phyloP scores from a whole-genome alignment of 164 flowering plant species.

The Dillenia turbinata region DNA sequence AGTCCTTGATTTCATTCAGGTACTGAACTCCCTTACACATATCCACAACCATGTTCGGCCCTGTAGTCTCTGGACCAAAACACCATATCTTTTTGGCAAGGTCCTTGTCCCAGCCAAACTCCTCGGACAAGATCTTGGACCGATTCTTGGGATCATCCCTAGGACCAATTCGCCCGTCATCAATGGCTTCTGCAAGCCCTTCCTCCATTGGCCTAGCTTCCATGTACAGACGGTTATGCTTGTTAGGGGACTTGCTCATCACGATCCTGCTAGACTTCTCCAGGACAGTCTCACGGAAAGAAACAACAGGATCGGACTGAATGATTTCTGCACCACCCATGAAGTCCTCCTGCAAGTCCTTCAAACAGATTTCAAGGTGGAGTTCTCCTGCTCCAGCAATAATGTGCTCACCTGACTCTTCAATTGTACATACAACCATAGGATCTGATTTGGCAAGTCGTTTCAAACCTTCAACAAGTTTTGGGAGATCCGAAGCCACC shows the following conservation, averaged over 20 bases:
- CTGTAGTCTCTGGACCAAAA: constrained; percentile 34
- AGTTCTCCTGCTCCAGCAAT: constrained; percentile 36
- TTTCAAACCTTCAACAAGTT: constrained; percentile 39
- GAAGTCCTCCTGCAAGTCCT: constrained; percentile 28
- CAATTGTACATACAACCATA: constrained; percentile 30
- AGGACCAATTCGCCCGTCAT: constrained; percentile 32
- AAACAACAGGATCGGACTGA: constrained; percentile 23
- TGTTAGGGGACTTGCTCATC: constrained; percentile 34
- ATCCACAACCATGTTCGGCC: constrained; percentile 34
- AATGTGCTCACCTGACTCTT: constrained; percentile 38
- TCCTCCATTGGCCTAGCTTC: constrained; percentile 34
- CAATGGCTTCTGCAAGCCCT: constrained; percentile 32
- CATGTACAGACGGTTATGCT: constrained; percentile 34
- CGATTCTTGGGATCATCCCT: constrained; percentile 30
- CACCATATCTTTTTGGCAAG: constrained; percentile 35
- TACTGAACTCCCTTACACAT: constrained; percentile 36
- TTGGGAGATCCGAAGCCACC: constrained; percentile 39
- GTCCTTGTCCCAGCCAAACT: constrained; percentile 32
- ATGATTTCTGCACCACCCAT: constrained; percentile 34
- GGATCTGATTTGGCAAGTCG: constrained; percentile 38
- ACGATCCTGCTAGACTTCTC: constrained; percentile 30
- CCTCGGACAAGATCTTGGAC: constrained; percentile 26
- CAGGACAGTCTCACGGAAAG: constrained; percentile 32
- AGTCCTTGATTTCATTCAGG: constrained; percentile 33
- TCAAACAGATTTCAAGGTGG: constrained; percentile 30